Percentiles rank a stretch among this genome's conserved stretches.
Conservation (phyloP, 164 flowering plant genomes). For the Saururus chinensis region DNA sequence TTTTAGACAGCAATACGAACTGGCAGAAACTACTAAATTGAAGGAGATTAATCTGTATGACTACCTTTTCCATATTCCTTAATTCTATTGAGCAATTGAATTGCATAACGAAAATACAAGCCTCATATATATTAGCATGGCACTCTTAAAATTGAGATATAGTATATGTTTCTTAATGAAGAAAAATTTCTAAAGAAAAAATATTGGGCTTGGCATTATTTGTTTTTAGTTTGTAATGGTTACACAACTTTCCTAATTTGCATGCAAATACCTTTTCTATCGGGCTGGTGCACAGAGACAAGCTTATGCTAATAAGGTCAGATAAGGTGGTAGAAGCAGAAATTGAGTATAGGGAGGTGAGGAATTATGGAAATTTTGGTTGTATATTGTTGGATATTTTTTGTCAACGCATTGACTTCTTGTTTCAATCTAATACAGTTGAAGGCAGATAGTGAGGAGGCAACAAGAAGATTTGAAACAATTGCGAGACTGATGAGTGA, state of each 20-base stretch:
- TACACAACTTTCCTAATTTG: too few species aligned
- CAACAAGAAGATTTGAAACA: conserved; percentile 58
- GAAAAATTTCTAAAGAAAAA: too few species aligned
- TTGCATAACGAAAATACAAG: too few species aligned
- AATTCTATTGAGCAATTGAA: too few species aligned
- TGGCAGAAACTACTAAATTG: conserved; percentile 78
- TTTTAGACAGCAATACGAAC: conserved; percentile 87
- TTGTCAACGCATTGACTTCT: neutral
- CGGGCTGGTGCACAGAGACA: conserved; percentile 48
- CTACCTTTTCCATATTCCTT: neutral
- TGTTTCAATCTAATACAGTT: conserved; percentile 34
- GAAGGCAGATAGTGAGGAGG: conserved; percentile 72
- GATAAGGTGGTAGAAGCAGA: conserved; percentile 51
- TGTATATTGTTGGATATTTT: neutral
- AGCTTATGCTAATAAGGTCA: conserved; percentile 68
- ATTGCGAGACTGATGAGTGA: conserved; percentile 70
- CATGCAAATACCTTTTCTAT: neutral
- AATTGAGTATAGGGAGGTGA: conserved; percentile 62
- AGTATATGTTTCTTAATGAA: too few species aligned
- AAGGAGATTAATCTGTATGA: conserved; percentile 96
- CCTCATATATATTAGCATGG: too few species aligned
- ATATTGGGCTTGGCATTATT: neutral
- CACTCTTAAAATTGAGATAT: too few species aligned
- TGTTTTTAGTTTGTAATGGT: too few species aligned
- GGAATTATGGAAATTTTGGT: conserved; percentile 5